Base-by-base conservation (phyloP, 2,329 filamentous ascomycete genomes). In the Calonectria pauciramosa region DNA sequence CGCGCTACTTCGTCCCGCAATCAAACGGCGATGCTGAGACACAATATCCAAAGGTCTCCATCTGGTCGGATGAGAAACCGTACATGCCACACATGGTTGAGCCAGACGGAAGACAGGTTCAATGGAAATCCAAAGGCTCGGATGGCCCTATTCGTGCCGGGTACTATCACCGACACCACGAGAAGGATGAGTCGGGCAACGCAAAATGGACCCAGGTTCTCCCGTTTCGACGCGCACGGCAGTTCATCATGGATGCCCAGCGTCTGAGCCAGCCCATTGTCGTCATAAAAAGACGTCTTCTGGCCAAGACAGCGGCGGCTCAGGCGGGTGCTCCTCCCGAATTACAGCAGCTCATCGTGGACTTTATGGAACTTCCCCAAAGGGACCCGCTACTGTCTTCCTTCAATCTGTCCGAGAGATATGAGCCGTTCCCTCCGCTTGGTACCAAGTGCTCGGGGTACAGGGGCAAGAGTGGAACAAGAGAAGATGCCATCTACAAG, bases 191-290 rank as follows among this genome's bases (percentile, higher is more conserved):
- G 16, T 34, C 32, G 11, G 54, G 59, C 9, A 16, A 54, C 18
- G 26, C 41, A n/a, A 7, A 34, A 7, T 44, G 23, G 56, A 34
- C 34, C n/a, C 7, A 11, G 7, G 32, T 65, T 13, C n/a, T 30
- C 23, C n/a, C 34, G 10, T 11, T 70, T 4, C 56, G 59, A 4
- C 68, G 68, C 10, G 65, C 59, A 30, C 38, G 30, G 23, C 68
- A 70, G 56, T 65, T 65, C 34, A 34, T 70, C 8, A 7, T 70
- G 54, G 68, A 70, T 44, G 32, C 68, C 10, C 68, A 44, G 44
- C 47, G 34, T 16, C 52, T 65, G 9, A 54, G 18, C 20, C 23
- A 28, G 26, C 47, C 56, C 14, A 54, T 70, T 34, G 13, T 56
- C 8, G 30, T 16, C 16, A 28, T 30, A 8, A 52, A 52, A 26